These are phyloP conservation scores for Tetraselmis striata DNA, from an alignment of 139 green algal species.

Conservation along the genomic window DNA sequence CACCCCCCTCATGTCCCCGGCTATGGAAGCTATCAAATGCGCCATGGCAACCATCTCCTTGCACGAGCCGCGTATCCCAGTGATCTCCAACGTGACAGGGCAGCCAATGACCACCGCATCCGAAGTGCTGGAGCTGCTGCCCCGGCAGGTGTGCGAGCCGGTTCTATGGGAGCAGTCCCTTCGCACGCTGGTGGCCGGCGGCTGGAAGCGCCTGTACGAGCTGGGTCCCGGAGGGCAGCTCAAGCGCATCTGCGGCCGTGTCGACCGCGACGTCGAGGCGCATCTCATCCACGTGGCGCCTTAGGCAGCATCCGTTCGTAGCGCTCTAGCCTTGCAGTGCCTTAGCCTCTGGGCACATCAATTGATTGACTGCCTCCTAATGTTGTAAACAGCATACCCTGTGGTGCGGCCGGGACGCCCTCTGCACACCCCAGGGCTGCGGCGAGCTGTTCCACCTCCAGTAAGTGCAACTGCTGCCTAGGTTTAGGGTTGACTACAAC, in stretches of 20 bases:
- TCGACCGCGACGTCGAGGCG: constrained; percentile 39
- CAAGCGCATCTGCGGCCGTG: constrained; percentile 87
- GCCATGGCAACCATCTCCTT: not conserved
- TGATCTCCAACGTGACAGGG: constrained; percentile 36
- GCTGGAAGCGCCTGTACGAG: constrained; percentile 73
- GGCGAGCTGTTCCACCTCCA: too few species aligned
- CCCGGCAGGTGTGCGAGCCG: constrained; percentile 31
- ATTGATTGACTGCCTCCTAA: too few species aligned
- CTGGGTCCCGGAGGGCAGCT: constrained; percentile 84
- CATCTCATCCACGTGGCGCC: not conserved
- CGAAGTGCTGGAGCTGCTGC: constrained; percentile 2
- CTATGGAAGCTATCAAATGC: constrained; percentile 29
- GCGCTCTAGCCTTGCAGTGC: too few species aligned
- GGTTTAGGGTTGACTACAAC: too few species aligned
- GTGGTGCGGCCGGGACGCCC: too few species aligned
- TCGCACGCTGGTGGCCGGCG: not conserved
- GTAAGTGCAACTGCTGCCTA: too few species aligned
- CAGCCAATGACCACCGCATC: constrained; percentile 4
- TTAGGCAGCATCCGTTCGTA: too few species aligned
- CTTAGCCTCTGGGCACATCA: too few species aligned
- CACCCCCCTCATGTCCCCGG: constrained; percentile 77
- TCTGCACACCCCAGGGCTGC: too few species aligned
- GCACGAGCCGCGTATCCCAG: constrained; percentile 22
- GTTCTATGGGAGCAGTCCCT: constrained; percentile 35
- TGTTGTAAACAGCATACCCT: too few species aligned